Percentiles rank a stretch among this genome's conserved stretches.
Conservation (phyloP, 208 protist species). For the Wallacemonas sp. region DNA sequence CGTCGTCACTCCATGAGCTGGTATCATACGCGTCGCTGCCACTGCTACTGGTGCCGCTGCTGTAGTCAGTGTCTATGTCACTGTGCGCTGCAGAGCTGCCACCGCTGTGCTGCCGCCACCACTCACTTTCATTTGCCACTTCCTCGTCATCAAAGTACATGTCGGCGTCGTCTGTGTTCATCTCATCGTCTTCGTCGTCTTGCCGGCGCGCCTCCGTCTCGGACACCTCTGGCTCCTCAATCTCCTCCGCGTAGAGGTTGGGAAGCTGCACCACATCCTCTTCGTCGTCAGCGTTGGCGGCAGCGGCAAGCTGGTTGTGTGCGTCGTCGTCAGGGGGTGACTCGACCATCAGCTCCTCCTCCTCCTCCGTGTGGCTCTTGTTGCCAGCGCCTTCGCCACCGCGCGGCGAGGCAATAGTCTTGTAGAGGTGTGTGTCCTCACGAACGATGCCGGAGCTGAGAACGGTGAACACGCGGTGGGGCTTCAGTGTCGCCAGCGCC, state of each 20-base stretch:
- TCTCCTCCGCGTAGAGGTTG: slow-evolving; percentile 53
- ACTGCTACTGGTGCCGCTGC: not conserved
- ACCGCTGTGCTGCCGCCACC: slow-evolving; percentile 9
- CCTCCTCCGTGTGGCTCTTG: slow-evolving; percentile 5
- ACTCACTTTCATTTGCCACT: slow-evolving; percentile 11
- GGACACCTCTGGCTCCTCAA: slow-evolving; percentile 37
- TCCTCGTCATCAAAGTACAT: slow-evolving; percentile 16
- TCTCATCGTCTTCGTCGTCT: slow-evolving; percentile 10
- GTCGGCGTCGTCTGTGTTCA: slow-evolving; percentile 20
- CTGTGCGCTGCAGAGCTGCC: slow-evolving; percentile 2
- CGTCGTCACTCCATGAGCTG: not conserved
- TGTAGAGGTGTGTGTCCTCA: slow-evolving; percentile 52
- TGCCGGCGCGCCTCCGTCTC: slow-evolving; percentile 11
- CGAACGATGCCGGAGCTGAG: slow-evolving; percentile 33
- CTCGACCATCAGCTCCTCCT: slow-evolving; percentile 3
- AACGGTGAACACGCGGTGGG: slow-evolving; percentile 64
- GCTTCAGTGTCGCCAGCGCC: slow-evolving; percentile 38
- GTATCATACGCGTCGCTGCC: slow-evolving; percentile 13
- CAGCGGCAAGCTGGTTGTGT: not conserved
- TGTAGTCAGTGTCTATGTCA: not conserved
- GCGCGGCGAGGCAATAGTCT: slow-evolving; percentile 17
- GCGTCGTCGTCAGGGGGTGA: slow-evolving; percentile 1
- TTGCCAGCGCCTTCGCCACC: slow-evolving; percentile 12
- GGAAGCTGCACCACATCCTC: slow-evolving; percentile 13
- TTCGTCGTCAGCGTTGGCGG: slow-evolving; percentile 2